A percentile compares a stretch with the other conserved stretches of the same genome.
These are phyloP conservation scores for Lathyrus tuberosus DNA, from an alignment of 306 rosid genomes.

Conservation along the genomic window DNA sequence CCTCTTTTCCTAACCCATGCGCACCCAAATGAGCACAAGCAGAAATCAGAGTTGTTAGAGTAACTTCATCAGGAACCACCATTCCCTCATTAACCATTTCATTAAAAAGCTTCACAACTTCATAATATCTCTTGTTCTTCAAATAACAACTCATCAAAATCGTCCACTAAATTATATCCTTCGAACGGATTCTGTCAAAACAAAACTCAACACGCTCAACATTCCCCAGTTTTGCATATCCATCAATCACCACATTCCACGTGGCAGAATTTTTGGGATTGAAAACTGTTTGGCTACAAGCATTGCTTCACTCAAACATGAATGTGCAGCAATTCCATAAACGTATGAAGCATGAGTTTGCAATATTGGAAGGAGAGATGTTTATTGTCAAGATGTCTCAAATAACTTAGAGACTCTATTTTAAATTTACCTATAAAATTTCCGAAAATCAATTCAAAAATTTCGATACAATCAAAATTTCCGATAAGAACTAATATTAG, in stretches of 20 bases:
- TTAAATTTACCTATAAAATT: too few relatives aligned
- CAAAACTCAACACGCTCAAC: constrained; percentile 53
- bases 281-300: background rate
- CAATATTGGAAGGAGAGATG: too few relatives aligned
- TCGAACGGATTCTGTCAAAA: constrained; percentile 58
- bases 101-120: constrained; percentile 58
- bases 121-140: constrained; percentile 47
- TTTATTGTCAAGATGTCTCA: too few relatives aligned
- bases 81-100: constrained; percentile 60
- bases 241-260: constrained; percentile 79
- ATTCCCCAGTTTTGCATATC: constrained; percentile 59
- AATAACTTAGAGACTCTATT: too few relatives aligned
- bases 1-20: constrained; percentile 70
- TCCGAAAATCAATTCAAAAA: too few relatives aligned
- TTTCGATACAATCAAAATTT: too few relatives aligned
- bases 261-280: constrained; percentile 45
- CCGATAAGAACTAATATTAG: too few relatives aligned
- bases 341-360: too few relatives aligned
- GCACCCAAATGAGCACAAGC: constrained; percentile 87
- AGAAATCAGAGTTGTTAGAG: constrained; percentile 64
- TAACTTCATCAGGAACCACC: constrained; percentile 64
- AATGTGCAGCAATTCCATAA: too few relatives aligned
- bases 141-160: constrained; percentile 68
- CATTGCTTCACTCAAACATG: constrained; percentile 1
- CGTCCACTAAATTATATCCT: constrained; percentile 81